These are phyloP conservation scores for Geotrichum candidum DNA, from an alignment of 1,139 yeast genomes.

Conservation along the genomic window DNA sequence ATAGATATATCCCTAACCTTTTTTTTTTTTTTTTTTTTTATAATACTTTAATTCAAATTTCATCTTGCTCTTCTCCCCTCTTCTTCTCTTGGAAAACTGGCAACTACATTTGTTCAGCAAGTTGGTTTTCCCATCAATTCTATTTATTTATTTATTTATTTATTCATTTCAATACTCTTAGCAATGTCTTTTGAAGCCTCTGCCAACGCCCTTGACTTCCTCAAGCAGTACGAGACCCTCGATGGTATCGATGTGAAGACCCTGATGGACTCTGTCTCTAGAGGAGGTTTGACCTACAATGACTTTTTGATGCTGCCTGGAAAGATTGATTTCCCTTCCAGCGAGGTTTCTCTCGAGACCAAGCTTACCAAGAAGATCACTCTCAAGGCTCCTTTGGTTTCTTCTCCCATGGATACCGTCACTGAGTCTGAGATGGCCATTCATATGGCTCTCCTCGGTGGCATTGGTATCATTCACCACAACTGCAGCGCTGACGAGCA, in stretches of 20 bases:
- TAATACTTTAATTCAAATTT: neutral
- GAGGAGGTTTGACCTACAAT: slow-evolving; percentile 97
- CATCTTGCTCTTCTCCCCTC: slow-evolving; percentile 10
- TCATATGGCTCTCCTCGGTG: slow-evolving; percentile 96
- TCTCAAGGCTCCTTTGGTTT: slow-evolving; percentile 87
- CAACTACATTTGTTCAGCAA: slow-evolving; percentile 1
- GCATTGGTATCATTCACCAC: slow-evolving; percentile 97
- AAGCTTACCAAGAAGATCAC: slow-evolving; percentile 86
- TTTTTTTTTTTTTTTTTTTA: neutral
- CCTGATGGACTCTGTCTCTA: slow-evolving; percentile 79
- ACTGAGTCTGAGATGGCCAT: slow-evolving; percentile 98
- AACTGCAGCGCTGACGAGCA: slow-evolving; percentile 95
- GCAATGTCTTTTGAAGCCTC: slow-evolving; percentile 38
- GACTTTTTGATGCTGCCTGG: slow-evolving; percentile 95
- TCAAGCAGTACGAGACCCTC: slow-evolving; percentile 57
- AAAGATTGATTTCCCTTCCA: slow-evolving; percentile 81
- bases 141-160: slow-evolving; percentile 14
- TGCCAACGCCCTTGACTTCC: slow-evolving; percentile 60
- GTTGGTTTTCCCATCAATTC: slow-evolving; percentile 11
- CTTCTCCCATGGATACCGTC: slow-evolving; percentile 99
- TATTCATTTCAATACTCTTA: neutral
- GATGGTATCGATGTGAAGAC: slow-evolving; percentile 84
- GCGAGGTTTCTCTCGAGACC: slow-evolving; percentile 70
- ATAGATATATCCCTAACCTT: neutral
- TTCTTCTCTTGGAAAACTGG: slow-evolving; percentile 18